phyloP scores from a whole-genome alignment of 2,329 filamentous ascomycete genomes.

The Penicillium sp. region DNA sequence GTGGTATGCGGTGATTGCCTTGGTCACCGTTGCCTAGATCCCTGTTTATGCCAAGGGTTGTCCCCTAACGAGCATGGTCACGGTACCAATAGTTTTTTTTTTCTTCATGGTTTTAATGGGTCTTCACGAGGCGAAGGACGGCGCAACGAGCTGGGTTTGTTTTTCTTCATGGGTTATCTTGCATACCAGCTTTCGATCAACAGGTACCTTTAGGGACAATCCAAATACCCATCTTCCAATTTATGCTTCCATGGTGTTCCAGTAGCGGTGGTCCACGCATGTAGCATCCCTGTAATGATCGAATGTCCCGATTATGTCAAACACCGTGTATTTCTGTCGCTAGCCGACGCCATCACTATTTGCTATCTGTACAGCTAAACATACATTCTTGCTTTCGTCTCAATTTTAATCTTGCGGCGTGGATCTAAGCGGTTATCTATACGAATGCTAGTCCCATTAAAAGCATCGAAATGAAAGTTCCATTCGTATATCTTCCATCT shows the following conservation, averaged over 20 bases:
- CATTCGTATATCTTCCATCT: neutral
- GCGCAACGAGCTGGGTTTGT: conserved; percentile 20
- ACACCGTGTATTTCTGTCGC: neutral
- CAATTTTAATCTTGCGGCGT: neutral
- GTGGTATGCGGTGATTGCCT: conserved; percentile 41
- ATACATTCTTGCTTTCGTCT: neutral
- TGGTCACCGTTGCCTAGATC: neutral
- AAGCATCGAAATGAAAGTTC: neutral
- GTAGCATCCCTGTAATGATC: neutral
- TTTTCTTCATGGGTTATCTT: conserved; percentile 16
- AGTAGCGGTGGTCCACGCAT: no score
- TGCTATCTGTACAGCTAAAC: neutral
- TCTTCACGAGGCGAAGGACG: conserved; percentile 25
- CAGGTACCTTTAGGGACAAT: conserved; percentile 14
- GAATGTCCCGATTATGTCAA: neutral
- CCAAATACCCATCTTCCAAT: neutral
- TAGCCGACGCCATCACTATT: neutral
- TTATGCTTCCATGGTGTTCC: neutral
- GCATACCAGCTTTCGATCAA: conserved; percentile 20
- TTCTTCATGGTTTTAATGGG: neutral
- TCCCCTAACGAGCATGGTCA: neutral
- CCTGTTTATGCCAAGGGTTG: neutral
- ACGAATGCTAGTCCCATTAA: neutral
- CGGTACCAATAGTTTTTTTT: neutral
- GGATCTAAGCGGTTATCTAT: neutral